Conservation (phyloP, 2,329 filamentous ascomycete genomes). For the Penicillium sp. region DNA sequence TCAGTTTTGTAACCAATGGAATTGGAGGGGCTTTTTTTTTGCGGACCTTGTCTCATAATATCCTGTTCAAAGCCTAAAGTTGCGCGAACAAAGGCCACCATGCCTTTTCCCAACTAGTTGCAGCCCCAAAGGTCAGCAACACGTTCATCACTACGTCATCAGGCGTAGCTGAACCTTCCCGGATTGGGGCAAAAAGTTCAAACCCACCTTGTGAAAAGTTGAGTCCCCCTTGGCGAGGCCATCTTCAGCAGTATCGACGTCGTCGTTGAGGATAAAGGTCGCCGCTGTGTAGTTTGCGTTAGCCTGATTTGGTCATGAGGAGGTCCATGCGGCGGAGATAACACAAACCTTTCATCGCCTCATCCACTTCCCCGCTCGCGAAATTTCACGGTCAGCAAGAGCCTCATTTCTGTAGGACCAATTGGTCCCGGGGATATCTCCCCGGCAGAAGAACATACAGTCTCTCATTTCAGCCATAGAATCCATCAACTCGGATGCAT, state of each 20-base stretch:
- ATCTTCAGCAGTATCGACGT: slow-evolving; percentile 79
- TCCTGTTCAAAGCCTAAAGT: slow-evolving; percentile 90
- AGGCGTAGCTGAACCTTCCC: not conserved
- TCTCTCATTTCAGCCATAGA: slow-evolving; percentile 58
- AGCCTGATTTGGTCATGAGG: not conserved
- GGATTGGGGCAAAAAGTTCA: not conserved
- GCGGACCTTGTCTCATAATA: slow-evolving; percentile 71
- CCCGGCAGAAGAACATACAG: slow-evolving; percentile 33
- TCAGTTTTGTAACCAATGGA: not conserved
- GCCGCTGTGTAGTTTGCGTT: slow-evolving; percentile 50
- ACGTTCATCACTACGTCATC: slow-evolving; percentile 7
- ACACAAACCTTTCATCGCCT: slow-evolving; percentile 45
- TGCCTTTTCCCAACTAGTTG: slow-evolving; percentile 68
- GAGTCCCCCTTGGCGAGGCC: slow-evolving; percentile 71
- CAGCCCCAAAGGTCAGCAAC: not conserved
- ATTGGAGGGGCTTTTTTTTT: not conserved
- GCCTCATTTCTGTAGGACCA: slow-evolving; percentile 1
- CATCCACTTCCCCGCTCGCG: slow-evolving; percentile 33
- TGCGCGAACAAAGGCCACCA: slow-evolving; percentile 81
- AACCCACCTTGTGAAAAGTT: slow-evolving; percentile 73
- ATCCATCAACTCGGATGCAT: slow-evolving; percentile 55
- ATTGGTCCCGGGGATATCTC: not conserved
- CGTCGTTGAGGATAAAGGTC: slow-evolving; percentile 79
- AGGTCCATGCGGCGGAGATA: slow-evolving; percentile 2
- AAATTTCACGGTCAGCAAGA: slow-evolving; percentile 17